phyloP scores from a whole-genome alignment of 2,329 filamentous ascomycete species.

The Pseudocercospora fijiensis region DNA sequence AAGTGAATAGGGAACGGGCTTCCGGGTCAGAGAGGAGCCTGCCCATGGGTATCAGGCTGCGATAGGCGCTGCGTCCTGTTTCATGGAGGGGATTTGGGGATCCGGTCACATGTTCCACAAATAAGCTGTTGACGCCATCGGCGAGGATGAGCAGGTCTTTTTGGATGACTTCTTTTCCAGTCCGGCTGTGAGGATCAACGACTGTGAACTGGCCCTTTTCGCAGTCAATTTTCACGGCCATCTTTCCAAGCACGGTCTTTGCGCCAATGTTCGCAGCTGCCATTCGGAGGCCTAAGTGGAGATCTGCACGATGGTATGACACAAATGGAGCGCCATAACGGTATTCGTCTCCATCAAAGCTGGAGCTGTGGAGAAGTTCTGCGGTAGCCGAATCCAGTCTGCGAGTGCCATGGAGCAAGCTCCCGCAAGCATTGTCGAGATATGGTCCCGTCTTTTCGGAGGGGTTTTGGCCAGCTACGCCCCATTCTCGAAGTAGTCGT shows the following conservation, averaged over 20 bases:
- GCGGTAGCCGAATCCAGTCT: conserved; percentile 9
- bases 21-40: conserved; percentile 7
- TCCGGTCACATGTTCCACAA: conserved; percentile 13
- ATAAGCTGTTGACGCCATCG: conserved; percentile 14
- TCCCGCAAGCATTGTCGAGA: conserved; percentile 3
- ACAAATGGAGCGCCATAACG: conserved; percentile 12
- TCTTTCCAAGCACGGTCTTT: conserved; percentile 12
- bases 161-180: conserved; percentile 10
- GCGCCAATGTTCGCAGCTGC: conserved; percentile 9
- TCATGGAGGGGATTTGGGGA: conserved; percentile 5
- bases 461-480: conserved; percentile 1
- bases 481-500: conserved; percentile 9
- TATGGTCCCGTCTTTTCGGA: conserved; percentile 10
- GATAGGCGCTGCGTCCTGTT: conserved; percentile 13
- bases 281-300: conserved; percentile 10
- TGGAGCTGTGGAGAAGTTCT: conserved; percentile 2
- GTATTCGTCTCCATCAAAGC: conserved; percentile 8
- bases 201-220: conserved; percentile 6
- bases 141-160: conserved; percentile 14
- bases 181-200: conserved; percentile 6
- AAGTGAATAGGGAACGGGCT: conserved; percentile 6
- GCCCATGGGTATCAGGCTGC: conserved; percentile 14
- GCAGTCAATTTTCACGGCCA: conserved; percentile 15
- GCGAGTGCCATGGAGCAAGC: conserved; percentile 7
- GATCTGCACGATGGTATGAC: conserved; percentile 16